Base-by-base conservation (phyloP, 805 yeast genomes). In the Lipomyces lipofer region DNA sequence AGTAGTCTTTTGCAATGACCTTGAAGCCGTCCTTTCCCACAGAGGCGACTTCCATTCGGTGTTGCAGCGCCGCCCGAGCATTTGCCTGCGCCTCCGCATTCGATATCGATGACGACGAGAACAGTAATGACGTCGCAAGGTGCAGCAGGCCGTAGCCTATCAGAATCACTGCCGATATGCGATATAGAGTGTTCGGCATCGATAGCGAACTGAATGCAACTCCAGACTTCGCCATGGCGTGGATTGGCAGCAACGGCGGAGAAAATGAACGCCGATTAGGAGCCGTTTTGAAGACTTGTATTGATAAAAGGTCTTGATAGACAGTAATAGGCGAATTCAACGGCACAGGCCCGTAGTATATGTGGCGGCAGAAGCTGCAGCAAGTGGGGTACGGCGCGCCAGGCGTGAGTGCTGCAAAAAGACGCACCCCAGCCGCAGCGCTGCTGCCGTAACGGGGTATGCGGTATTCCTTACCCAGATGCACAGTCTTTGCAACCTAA, bases 11-110 rank as follows among this genome's bases (percentile, higher is more conserved):
- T 6, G 54, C 43, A n/a, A 33, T 22, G 39, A 40, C 21, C 39
- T 55, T 58, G 49, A 45, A 58, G 19, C 62, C 62, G 43, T 58
- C 62, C 8, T 12, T 22, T 25, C 60, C 60, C n/a, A 46, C 13
- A 6, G 28, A 30, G 2, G 60, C 60, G 22, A 42, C 40, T 30
- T 56, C 60, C 28, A 56, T 43, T 35, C 50, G 49, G 46, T 28
- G 55, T 28, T 43, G 54, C 12, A 48, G 43, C n/a, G 51, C 54
- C 15, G 38, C 52, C n/a, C 54, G 58, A n/a, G 60, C 49, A 4
- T 29, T 28, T 3, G 57, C 55, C 52, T 56, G 57, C 10, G 60
- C 60, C 32, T 52, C 50, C 30, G 44, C 58, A 43, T 55, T 55
- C 10, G 54, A 32, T 33, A 56, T 53, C 22, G 43, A 22, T 2